A percentile compares a stretch with the other conserved stretches of the same genome.
Conservation (phyloP, 768 basidiomycete genomes). For the Boletus reticuloceps region DNA sequence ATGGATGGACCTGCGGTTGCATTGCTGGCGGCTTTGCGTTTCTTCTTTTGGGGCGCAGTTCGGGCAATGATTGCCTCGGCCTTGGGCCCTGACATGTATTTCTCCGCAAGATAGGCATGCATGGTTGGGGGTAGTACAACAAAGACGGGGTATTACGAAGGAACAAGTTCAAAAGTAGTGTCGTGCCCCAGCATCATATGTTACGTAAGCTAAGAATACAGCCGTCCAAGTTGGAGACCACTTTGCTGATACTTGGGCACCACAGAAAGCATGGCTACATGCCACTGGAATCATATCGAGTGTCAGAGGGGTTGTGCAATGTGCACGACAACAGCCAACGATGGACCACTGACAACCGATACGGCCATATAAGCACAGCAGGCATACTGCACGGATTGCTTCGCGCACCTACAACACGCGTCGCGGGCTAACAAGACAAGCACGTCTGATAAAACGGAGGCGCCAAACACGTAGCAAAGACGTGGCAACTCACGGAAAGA, state of each 20-base stretch:
- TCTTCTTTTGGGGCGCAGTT: slow-evolving; percentile 56
- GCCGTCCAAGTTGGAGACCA: too few relatives aligned
- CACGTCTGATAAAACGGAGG: slow-evolving; percentile 4
- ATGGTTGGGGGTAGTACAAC: slow-evolving; percentile 31
- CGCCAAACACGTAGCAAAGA: background rate
- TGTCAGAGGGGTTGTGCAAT: background rate
- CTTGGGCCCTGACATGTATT: slow-evolving; percentile 96
- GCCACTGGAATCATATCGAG: background rate
- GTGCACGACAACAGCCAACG: background rate
- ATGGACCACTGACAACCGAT: too few relatives aligned
- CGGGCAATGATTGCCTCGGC: slow-evolving; percentile 90
- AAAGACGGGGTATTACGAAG: background rate
- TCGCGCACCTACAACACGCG: background rate
- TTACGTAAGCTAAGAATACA: slow-evolving; percentile 6
- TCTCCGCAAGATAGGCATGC: slow-evolving; percentile 83
- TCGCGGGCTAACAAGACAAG: slow-evolving; percentile 1
- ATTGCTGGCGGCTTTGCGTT: slow-evolving; percentile 50
- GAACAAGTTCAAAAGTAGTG: background rate
- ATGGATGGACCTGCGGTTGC: slow-evolving; percentile 26
- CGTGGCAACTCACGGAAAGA: slow-evolving; percentile 24
- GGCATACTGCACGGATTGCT: background rate
- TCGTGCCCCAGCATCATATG: background rate
- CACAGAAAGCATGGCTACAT: too few relatives aligned
- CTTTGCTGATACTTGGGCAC: too few relatives aligned
- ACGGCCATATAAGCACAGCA: background rate